These are phyloP conservation scores for Pholiota microspora DNA, from an alignment of 768 basidiomycete genomes.

Conservation along the genomic window DNA sequence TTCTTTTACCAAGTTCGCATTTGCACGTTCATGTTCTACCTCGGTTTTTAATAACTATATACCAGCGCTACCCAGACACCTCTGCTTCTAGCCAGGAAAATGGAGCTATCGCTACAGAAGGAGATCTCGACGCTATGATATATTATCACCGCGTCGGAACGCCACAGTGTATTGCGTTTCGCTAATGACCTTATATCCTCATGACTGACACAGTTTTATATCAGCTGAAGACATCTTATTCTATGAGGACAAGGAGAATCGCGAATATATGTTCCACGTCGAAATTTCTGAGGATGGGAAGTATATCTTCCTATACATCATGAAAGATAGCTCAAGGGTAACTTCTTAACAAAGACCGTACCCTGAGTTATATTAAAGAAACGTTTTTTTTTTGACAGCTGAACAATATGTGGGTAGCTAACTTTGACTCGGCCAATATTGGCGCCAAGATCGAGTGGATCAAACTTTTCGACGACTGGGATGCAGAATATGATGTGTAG, in stretches of 20 bases:
- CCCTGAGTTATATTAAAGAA: not conserved
- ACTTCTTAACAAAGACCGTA: slow-evolving; percentile 14
- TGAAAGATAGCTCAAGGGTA: slow-evolving; percentile 65
- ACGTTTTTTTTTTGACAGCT: slow-evolving; percentile 39
- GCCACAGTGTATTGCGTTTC: slow-evolving; percentile 57
- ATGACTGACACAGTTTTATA: not conserved
- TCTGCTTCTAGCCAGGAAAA: slow-evolving; percentile 45
- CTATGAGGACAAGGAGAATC: slow-evolving; percentile 60
- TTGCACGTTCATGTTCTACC: not conserved
- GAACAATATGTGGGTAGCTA: slow-evolving; percentile 74
- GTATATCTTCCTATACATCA: slow-evolving; percentile 54
- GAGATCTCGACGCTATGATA: slow-evolving; percentile 68
- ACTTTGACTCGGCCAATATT: slow-evolving; percentile 58
- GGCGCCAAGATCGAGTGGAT: slow-evolving; percentile 68
- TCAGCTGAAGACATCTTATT: slow-evolving; percentile 70
- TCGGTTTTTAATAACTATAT: not conserved
- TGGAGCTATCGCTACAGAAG: slow-evolving; percentile 55
- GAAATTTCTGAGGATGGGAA: slow-evolving; percentile 63
- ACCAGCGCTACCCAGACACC: slow-evolving; percentile 56
- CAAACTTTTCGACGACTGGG: slow-evolving; percentile 68
- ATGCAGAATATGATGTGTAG: slow-evolving; percentile 64
- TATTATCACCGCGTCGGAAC: slow-evolving; percentile 78
- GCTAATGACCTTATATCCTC: slow-evolving; percentile 16
- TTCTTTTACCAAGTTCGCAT: slow-evolving; percentile 73
- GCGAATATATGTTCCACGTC: slow-evolving; percentile 61